phyloP scores from a whole-genome alignment of 1,284 basidiomycete genomes.

The Cutaneotrichosporon sp. region DNA sequence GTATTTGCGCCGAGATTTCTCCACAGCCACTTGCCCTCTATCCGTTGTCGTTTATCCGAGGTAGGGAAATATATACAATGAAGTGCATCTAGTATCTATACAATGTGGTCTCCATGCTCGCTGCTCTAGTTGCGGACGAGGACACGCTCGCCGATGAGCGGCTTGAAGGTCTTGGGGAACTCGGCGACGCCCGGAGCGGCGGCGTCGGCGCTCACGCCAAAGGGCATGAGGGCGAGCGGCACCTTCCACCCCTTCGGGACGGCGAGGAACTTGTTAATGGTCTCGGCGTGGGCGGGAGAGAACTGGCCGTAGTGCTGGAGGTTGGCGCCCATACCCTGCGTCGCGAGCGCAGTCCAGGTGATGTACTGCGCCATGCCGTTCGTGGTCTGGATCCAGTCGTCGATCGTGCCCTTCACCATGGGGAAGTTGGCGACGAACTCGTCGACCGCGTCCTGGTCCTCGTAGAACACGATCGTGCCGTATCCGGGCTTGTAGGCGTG shows the following conservation, averaged over 20 bases:
- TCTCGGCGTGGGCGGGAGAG: slow-evolving; percentile 18
- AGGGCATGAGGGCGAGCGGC: slow-evolving; percentile 45
- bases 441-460: slow-evolving; percentile 49
- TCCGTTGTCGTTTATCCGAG: too few species aligned
- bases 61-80: too few species aligned
- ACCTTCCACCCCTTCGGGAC: slow-evolving; percentile 40
- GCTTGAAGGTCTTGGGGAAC: slow-evolving; percentile 31
- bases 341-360: slow-evolving; percentile 45
- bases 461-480: slow-evolving; percentile 49
- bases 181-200: slow-evolving; percentile 9
- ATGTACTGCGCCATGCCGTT: slow-evolving; percentile 42
- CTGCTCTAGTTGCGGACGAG: neutral
- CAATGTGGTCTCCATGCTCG: too few species aligned
- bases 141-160: slow-evolving; percentile 5
- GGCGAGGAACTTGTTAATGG: slow-evolving; percentile 34
- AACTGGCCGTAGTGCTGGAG: slow-evolving; percentile 35
- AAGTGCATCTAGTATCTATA: neutral
- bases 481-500: too few species aligned
- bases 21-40: too few species aligned
- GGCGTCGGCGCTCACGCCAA: slow-evolving; percentile 32
- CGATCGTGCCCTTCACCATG: slow-evolving; percentile 16
- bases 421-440: slow-evolving; percentile 48
- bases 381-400: slow-evolving; percentile 15
- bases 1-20: too few species aligned
- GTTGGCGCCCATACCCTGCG: slow-evolving; percentile 47